phyloP scores from a whole-genome alignment of 257 asterid species.

The Buddleja alternifolia region DNA sequence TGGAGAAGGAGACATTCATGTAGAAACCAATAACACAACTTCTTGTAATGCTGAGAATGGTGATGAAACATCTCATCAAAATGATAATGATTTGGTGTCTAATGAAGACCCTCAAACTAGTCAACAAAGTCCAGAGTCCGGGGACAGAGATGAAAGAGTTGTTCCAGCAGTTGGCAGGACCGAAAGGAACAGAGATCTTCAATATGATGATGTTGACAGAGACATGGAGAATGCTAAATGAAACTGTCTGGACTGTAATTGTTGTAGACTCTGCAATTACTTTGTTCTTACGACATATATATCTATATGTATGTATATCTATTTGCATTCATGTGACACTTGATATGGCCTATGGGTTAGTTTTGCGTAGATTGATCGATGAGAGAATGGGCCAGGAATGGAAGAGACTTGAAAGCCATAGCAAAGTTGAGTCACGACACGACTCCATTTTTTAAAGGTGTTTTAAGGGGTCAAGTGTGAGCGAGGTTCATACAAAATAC shows the following conservation, averaged over 20 bases:
- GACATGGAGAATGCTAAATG: conserved; percentile 25
- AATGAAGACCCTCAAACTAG: conserved; percentile 44
- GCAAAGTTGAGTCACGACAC: no score
- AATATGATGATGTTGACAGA: conserved; percentile 3
- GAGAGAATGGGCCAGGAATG: no score
- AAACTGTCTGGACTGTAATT: conserved; percentile 8
- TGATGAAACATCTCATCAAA: conserved; percentile 23
- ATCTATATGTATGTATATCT: no score
- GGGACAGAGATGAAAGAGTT: conserved; percentile 28
- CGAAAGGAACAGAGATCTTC: conserved; percentile 25
- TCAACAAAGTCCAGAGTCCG: conserved; percentile 17
- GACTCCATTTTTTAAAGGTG: no score
- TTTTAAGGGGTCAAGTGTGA: no score
- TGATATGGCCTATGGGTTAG: no score
- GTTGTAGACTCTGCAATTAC: background rate
- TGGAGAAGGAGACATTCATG: conserved; percentile 23
- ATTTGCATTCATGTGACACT: no score
- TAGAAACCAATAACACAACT: conserved; percentile 13
- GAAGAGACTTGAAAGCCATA: no score
- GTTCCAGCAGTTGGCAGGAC: background rate
- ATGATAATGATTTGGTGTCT: background rate
- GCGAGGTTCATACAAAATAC: no score
- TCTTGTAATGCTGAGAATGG: conserved; percentile 24
- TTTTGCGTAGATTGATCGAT: no score
- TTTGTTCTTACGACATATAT: no score